Evolutionary conservation across 441 rosid species (phyloP).

Genomic region (Capsella rubella): DNA sequence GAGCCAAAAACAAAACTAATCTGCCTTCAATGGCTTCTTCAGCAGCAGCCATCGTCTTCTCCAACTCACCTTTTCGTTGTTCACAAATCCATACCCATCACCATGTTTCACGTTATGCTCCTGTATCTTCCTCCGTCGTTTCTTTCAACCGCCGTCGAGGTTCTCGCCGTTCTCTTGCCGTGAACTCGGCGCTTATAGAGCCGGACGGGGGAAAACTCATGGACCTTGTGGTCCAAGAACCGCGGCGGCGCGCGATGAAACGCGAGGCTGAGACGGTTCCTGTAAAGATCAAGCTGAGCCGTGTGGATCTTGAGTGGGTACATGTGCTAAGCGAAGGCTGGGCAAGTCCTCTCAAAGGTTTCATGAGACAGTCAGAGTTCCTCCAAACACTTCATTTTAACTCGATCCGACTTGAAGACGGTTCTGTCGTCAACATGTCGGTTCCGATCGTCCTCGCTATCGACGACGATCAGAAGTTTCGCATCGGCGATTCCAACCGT

Average conservation of each 20-base stretch:
- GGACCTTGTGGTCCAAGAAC: constrained; percentile 66
- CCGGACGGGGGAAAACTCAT: constrained; percentile 88
- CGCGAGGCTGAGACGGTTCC: constrained; percentile 66
- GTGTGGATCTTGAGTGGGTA: constrained; percentile 85
- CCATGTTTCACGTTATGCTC: constrained; percentile 44
- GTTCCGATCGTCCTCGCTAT: constrained; percentile 88
- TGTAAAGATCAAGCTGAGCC: constrained; percentile 53
- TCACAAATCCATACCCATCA: constrained; percentile 40
- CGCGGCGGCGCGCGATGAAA: constrained; percentile 57
- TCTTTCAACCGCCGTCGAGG: constrained; percentile 32
- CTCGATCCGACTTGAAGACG: constrained; percentile 83
- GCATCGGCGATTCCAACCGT: constrained; percentile 63
- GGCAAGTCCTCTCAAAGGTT: constrained; percentile 91
- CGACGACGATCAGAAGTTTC: constrained; percentile 71
- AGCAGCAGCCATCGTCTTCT: constrained; percentile 48
- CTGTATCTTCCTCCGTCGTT: constrained; percentile 39
- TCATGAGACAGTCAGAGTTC: constrained; percentile 98
- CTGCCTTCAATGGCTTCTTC: constrained; percentile 64
- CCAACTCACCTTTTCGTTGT: constrained; percentile 37
- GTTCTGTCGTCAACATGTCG: constrained; percentile 93
- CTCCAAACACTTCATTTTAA: constrained; percentile 99
- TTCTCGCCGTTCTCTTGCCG: constrained; percentile 32
- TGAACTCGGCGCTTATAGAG: constrained; percentile 68
- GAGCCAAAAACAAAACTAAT: background rate
- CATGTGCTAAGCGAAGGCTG: constrained; percentile 97